Percentiles rank a stretch among this genome's conserved stretches.
Evolutionary conservation across 768 basidiomycete genomes (phyloP).

Genomic region (Fistulinella prunicolor): DNA sequence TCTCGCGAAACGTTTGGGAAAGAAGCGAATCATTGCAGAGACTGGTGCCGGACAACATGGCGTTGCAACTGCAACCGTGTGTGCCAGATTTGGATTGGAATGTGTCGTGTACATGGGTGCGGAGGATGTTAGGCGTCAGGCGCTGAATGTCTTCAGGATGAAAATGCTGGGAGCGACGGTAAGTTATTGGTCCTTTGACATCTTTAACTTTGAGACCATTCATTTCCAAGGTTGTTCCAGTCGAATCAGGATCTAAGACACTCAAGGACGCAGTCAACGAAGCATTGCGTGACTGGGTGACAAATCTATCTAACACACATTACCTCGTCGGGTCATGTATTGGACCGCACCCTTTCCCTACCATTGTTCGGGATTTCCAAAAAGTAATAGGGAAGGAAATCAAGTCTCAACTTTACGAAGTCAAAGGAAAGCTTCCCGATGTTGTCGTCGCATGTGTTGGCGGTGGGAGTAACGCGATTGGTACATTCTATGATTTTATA

Average conservation of each 20-base stretch:
- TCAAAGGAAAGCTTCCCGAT: conserved; percentile 84
- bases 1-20: conserved; percentile 90
- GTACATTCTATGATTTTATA: conserved; percentile 97
- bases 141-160: conserved; percentile 96
- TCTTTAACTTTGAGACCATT: neutral
- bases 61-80: conserved; percentile 97
- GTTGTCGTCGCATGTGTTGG: conserved; percentile 96
- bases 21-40: conserved; percentile 97
- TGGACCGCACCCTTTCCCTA: conserved; percentile 98
- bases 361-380: conserved; percentile 98
- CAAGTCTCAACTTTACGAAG: conserved; percentile 74
- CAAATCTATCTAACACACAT: conserved; percentile 89
- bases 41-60: conserved; percentile 99
- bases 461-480: conserved; percentile 96
- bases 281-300: conserved; percentile 98
- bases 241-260: conserved; percentile 89
- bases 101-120: conserved; percentile 98
- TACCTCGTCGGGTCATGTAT: conserved; percentile 97
- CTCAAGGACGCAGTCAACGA: conserved; percentile 99
- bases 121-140: conserved; percentile 94
- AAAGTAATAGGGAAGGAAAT: conserved; percentile 93
- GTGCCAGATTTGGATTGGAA: conserved; percentile 93
- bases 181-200: neutral
- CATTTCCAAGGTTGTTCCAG: conserved; percentile 75
- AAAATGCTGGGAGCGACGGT: conserved; percentile 95